Percentiles rank a stretch among this genome's conserved stretches.
Conservation (phyloP, 2,329 filamentous ascomycete genomes). For the Venturia aucupariae region DNA sequence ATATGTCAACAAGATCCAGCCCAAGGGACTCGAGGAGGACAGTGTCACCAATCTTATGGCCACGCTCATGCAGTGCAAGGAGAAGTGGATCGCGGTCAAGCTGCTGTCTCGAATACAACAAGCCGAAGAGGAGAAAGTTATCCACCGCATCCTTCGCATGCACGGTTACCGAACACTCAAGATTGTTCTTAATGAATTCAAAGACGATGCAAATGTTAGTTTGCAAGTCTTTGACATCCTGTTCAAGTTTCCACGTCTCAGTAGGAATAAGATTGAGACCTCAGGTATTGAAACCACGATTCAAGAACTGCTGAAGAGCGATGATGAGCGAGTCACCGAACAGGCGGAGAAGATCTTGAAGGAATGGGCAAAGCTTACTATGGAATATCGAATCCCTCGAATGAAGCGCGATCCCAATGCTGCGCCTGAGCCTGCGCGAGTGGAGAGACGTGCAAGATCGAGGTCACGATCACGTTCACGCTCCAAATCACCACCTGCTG, state of each 20-base stretch:
- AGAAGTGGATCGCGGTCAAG: constrained; percentile 99
- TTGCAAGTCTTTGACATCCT: constrained; percentile 85
- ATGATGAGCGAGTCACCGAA: constrained; percentile 65
- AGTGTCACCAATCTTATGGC: constrained; percentile 94
- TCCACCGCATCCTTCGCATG: constrained; percentile 85
- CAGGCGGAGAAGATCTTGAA: constrained; percentile 65
- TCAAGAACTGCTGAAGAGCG: constrained; percentile 54
- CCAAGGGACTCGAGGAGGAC: constrained; percentile 67
- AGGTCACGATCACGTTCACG: constrained; percentile 37
- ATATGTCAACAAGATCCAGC: constrained; percentile 82
- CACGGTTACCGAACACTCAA: constrained; percentile 95
- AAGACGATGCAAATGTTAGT: constrained; percentile 81
- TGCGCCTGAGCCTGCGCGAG: constrained; percentile 49
- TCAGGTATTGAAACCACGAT: constrained; percentile 87
- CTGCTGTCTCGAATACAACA: constrained; percentile 79
- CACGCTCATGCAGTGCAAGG: constrained; percentile 91
- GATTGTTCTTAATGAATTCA: constrained; percentile 73
- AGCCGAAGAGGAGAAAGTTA: constrained; percentile 77
- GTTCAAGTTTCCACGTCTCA: constrained; percentile 78
- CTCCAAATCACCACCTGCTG: constrained; percentile 25
- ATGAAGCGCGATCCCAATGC: constrained; percentile 71
- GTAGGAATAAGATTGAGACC: constrained; percentile 92
- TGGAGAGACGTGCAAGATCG: constrained; percentile 43
- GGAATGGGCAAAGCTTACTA: constrained; percentile 80
- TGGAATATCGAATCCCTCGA: constrained; percentile 86